These are phyloP conservation scores for Botrytis paeoniae DNA, from an alignment of 2,329 filamentous ascomycete species.

Conservation along the genomic window DNA sequence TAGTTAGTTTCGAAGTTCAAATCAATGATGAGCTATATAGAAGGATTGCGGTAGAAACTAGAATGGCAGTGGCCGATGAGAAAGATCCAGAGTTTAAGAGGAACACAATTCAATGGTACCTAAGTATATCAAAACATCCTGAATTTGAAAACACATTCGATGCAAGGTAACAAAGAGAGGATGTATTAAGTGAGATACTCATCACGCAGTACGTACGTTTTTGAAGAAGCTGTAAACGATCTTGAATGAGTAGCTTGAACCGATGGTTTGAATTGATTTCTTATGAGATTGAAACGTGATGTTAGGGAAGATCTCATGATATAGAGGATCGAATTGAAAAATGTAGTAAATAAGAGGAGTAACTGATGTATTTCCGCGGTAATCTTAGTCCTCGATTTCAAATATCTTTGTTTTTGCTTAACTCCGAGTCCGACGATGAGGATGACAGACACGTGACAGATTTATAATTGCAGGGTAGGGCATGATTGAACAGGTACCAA, in stretches of 20 bases:
- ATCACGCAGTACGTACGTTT: slow-evolving; percentile 3
- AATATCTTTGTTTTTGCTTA: background rate
- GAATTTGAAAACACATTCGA: background rate
- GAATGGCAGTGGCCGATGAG: background rate
- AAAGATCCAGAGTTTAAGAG: background rate
- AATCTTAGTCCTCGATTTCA: background rate
- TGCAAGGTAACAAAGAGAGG: background rate
- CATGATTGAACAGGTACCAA: background rate
- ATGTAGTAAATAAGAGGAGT: background rate
- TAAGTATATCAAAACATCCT: slow-evolving; percentile 1
- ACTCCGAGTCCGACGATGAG: background rate
- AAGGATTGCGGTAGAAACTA: background rate
- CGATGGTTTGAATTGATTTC: background rate
- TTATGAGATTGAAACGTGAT: slow-evolving; percentile 8
- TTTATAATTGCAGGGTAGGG: background rate
- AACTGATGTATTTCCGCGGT: background rate
- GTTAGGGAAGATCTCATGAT: slow-evolving; percentile 1
- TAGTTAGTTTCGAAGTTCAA: background rate
- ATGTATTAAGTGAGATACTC: background rate
- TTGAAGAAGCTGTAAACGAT: background rate
- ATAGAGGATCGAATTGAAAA: background rate
- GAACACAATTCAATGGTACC: background rate
- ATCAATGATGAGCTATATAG: background rate
- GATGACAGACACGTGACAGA: background rate
- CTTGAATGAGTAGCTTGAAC: background rate